Evolutionary conservation across 2,329 filamentous ascomycete genomes (phyloP).

Genomic region (Cladorrhinum sp.): DNA sequence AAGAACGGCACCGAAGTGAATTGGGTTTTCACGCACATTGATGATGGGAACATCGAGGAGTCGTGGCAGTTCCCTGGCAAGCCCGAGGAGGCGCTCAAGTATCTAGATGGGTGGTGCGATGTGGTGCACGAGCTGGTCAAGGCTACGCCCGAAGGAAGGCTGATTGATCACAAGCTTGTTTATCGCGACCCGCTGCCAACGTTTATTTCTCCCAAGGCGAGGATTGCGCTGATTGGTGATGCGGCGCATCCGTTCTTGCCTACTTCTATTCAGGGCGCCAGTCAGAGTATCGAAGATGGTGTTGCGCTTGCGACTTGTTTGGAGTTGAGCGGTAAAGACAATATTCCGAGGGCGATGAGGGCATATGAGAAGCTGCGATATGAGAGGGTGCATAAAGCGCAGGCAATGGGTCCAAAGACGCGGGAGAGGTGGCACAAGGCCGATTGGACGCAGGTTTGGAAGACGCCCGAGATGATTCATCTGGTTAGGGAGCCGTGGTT

Average conservation of each 20-base stretch:
- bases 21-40: conserved; percentile 51
- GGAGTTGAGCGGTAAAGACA: conserved; percentile 21
- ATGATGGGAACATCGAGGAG: conserved; percentile 45
- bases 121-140: conserved; percentile 41
- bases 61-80: conserved; percentile 45
- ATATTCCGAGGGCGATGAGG: conserved; percentile 28
- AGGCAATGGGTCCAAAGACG: conserved; percentile 34
- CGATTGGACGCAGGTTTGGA: conserved; percentile 29
- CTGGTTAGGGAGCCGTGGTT: conserved; percentile 32
- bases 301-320: conserved; percentile 37
- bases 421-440: conserved; percentile 34
- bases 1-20: conserved; percentile 51
- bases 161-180: conserved; percentile 31
- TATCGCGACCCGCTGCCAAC: conserved; percentile 34
- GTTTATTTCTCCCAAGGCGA: conserved; percentile 34
- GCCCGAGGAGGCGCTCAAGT: conserved; percentile 41
- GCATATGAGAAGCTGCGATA: conserved; percentile 34
- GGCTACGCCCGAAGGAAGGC: conserved; percentile 24
- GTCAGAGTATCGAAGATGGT: conserved; percentile 42
- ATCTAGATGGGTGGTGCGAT: conserved; percentile 41
- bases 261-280: conserved; percentile 40
- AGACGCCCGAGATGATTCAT: conserved; percentile 31
- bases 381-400: conserved; percentile 31
- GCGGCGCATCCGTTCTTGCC: conserved; percentile 42
- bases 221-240: conserved; percentile 41